Percentiles rank a stretch among this genome's conserved stretches.
These are phyloP conservation scores for Mortierella sp. DNA, from an alignment of 371 early-diverging fungal species.

Conservation along the genomic window DNA sequence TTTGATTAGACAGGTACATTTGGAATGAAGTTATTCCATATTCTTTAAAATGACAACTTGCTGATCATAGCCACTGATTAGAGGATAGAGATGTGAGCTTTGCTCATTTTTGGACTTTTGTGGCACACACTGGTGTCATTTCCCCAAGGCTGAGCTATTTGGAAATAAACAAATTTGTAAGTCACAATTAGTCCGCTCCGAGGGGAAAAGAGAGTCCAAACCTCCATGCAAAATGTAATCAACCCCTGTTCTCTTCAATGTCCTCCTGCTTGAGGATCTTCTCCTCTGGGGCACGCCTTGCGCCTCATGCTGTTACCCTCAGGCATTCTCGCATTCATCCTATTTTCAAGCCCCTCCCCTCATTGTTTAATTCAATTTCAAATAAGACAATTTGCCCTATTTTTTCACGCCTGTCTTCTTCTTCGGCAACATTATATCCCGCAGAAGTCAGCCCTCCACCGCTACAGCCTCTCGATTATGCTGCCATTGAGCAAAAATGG, in stretches of 20 bases:
- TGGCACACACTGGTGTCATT: too few species aligned
- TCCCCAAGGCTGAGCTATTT: too few species aligned
- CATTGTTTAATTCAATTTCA: background rate
- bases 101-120: too few species aligned
- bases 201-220: too few species aligned
- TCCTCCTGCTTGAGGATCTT: slow-evolving; percentile 38
- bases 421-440: slow-evolving; percentile 13
- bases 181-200: too few species aligned
- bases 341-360: background rate
- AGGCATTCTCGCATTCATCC: slow-evolving; percentile 4
- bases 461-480: slow-evolving; percentile 40
- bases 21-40: too few species aligned
- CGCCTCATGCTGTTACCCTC: background rate
- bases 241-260: slow-evolving; percentile 20
- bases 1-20: too few species aligned
- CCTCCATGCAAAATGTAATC: too few species aligned
- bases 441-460: background rate
- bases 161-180: too few species aligned
- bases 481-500: slow-evolving; percentile 54
- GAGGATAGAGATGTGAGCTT: too few species aligned
- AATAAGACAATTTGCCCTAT: slow-evolving; percentile 11
- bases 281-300: slow-evolving; percentile 16
- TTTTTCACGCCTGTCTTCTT: slow-evolving; percentile 20
- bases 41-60: too few species aligned
- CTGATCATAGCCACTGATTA: too few species aligned